phyloP scores from a whole-genome alignment of 371 early-diverging fungal species.

The Nosema bombycis region DNA sequence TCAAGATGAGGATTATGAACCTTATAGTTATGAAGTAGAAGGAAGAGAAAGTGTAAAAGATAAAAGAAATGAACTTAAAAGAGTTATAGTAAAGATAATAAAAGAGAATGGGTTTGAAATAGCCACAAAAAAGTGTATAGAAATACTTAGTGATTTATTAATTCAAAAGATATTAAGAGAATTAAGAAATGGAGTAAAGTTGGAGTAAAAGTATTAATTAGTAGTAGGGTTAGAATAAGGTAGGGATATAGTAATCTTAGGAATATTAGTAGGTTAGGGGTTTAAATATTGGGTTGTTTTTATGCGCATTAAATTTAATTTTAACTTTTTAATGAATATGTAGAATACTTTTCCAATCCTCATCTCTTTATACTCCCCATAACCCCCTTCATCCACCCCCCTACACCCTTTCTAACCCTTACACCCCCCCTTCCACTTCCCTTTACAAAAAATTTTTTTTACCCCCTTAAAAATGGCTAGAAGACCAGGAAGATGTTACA shows the following conservation, averaged over 20 bases:
- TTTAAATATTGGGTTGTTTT: no score
- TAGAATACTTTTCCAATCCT: no score
- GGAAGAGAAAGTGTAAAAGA: background rate
- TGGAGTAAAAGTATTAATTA: background rate
- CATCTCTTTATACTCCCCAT: no score
- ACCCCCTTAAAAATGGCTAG: constrained; percentile 61
- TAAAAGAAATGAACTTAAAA: background rate
- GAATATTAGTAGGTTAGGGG: no score
- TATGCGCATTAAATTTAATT: no score
- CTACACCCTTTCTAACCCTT: background rate
- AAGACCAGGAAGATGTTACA: constrained; percentile 67
- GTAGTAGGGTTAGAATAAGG: background rate
- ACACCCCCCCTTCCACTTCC: background rate
- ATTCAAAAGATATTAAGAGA: background rate
- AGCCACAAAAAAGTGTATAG: background rate
- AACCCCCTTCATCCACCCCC: no score
- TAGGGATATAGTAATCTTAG: background rate
- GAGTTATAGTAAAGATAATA: constrained; percentile 4
- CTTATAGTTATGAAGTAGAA: background rate
- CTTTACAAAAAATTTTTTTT: constrained; percentile 17
- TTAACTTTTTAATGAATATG: no score
- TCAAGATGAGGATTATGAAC: background rate
- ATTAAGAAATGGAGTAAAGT: background rate
- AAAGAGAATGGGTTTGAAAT: background rate
- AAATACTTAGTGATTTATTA: constrained; percentile 12